These are phyloP conservation scores for Starmerella potacharoeniae DNA, from an alignment of 805 yeast genomes.

Conservation along the genomic window DNA sequence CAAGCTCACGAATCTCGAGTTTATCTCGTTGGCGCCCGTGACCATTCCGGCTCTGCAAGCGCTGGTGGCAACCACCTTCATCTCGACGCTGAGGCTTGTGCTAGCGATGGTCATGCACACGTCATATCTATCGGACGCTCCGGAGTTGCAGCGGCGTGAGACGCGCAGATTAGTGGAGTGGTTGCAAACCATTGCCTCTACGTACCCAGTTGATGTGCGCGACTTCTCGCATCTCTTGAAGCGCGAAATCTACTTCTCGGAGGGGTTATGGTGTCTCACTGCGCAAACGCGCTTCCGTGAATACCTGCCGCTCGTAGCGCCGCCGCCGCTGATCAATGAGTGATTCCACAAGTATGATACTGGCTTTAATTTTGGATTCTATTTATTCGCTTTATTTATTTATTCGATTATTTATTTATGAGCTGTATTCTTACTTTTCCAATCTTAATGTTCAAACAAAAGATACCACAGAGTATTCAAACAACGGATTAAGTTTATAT, in stretches of 20 bases:
- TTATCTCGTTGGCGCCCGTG: conserved; percentile 19
- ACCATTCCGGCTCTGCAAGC: conserved; percentile 17
- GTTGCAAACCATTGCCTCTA: conserved; percentile 18
- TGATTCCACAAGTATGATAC: neutral
- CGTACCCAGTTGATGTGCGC: conserved; percentile 19
- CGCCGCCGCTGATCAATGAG: conserved; percentile 14
- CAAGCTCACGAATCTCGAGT: conserved; percentile 13
- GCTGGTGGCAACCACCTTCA: neutral
- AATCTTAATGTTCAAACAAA: neutral
- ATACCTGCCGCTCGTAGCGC: conserved; percentile 14
- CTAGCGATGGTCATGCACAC: conserved; percentile 12
- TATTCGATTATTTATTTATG: neutral
- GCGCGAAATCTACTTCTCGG: conserved; percentile 17
- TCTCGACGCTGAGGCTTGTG: conserved; percentile 12
- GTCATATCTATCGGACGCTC: conserved; percentile 8
- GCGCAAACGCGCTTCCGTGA: conserved; percentile 16
- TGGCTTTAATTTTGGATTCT: neutral
- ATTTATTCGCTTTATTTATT: neutral
- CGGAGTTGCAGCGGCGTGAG: conserved; percentile 11
- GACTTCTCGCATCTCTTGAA: conserved; percentile 14
- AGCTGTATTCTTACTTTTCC: neutral
- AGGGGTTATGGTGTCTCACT: conserved; percentile 21
- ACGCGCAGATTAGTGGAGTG: conserved; percentile 15
- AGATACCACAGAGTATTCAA: too few relatives aligned
- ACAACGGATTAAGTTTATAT: neutral